Evolutionary conservation across 768 basidiomycete genomes (phyloP), one percentile per base, ranked within the genome.

Genomic region (Podaxis sp.): DNA sequence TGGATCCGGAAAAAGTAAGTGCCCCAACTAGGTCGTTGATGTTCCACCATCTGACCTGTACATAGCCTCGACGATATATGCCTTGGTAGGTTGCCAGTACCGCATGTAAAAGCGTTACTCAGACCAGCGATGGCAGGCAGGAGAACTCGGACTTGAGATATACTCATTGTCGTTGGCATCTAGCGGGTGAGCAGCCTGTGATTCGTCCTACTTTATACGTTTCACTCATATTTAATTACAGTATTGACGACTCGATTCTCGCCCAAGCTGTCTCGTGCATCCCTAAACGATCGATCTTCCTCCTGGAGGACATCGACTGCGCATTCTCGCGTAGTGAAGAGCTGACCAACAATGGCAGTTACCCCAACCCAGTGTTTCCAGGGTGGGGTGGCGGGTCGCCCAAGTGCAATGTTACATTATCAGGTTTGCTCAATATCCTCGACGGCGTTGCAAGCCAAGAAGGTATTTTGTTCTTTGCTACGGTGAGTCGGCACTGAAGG

Each of bases 101-200:
- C n/a, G 4, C 21, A 18, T 18, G 16, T 50, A 0, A 47, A 28
- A 23, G 6, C 11, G 44, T 11, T 28, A 18, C 25, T 4, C 46
- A 42, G n/a, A 55, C 44, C 58, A 53, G 61, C 28, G 28, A 50
- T 5, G 47, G 13, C 6, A 76, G 75, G 79, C 79, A 7, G 79
- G 80, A 9, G 90, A 90, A 69, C 76, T 95, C 9, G 84, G 85
- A 3, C 78, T 95, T 14, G 91, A 94, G 70, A 93, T 95, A 55
- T 95, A 91, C 66, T 73, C 80, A 0, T 66, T 86, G 18, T 82
- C 82, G 0, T 70, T 85, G 0, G 75, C 81, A 0, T 77, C 81
- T n/a, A 67, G 70, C 42, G 74, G 73, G 81, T 83, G 64, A 23
- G 77, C 70, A 11, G 25, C 46, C 25, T 21, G 21, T 16, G 36